phyloP scores from a whole-genome alignment of 768 basidiomycete species.

The Tubosaeta brunneosetosa region DNA sequence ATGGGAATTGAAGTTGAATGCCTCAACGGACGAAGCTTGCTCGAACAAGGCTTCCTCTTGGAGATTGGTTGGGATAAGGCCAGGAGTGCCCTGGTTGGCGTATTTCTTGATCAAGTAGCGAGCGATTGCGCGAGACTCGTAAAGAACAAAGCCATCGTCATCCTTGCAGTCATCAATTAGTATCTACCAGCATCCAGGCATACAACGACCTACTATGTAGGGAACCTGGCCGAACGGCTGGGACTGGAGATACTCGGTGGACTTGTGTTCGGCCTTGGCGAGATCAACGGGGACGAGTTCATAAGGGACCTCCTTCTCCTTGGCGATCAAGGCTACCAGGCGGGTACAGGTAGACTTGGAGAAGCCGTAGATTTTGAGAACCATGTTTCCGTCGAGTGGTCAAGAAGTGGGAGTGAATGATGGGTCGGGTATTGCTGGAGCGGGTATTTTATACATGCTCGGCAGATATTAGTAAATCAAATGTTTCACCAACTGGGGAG shows the following conservation, averaged over 20 bases:
- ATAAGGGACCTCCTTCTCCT: conserved; percentile 55
- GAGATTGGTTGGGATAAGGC: conserved; percentile 34
- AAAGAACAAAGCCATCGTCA: conserved; percentile 42
- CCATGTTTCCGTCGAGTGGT: conserved; percentile 9
- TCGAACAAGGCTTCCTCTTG: conserved; percentile 43
- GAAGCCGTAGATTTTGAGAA: conserved; percentile 18
- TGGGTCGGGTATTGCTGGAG: neutral
- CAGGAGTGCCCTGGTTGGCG: conserved; percentile 27
- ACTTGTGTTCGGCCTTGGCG: conserved; percentile 42
- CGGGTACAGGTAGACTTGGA: conserved; percentile 42
- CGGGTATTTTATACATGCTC: neutral
- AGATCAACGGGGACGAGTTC: conserved; percentile 44
- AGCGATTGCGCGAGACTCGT: conserved; percentile 39
- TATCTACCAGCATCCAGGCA: too few relatives aligned
- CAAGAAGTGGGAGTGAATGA: neutral
- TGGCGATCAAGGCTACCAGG: conserved; percentile 46
- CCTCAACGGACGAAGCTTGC: conserved; percentile 49
- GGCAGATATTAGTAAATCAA: neutral
- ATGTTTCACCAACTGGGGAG: neutral
- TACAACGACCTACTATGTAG: conserved; percentile 15
- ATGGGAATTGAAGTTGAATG: conserved; percentile 45
- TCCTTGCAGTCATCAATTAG: conserved; percentile 6
- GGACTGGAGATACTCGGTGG: conserved; percentile 38
- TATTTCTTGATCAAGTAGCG: conserved; percentile 41
- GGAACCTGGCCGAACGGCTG: conserved; percentile 58